phyloP scores from a whole-genome alignment of 306 rosid species.

The Adenanthera pavonina region DNA sequence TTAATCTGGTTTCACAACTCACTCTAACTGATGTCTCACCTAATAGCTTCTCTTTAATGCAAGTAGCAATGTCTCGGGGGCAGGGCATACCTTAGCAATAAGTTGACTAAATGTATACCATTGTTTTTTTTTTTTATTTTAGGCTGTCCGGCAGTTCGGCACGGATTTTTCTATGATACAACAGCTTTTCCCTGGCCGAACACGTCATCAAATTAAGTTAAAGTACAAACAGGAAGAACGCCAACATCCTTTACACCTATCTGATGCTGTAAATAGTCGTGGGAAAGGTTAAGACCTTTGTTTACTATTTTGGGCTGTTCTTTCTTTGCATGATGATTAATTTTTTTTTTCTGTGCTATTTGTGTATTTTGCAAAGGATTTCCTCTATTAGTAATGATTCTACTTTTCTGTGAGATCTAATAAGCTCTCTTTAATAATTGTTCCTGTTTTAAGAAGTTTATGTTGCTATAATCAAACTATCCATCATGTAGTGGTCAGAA shows the following conservation, averaged over 20 bases:
- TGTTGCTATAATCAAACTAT: not conserved
- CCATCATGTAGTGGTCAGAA: not conserved
- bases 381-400: not conserved
- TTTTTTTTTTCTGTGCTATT: not conserved
- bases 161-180: slow-evolving; percentile 80
- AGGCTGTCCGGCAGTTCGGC: slow-evolving; percentile 81
- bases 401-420: not conserved
- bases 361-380: not conserved
- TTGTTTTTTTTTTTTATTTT: not conserved
- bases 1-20: not conserved
- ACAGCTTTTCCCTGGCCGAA: slow-evolving; percentile 68
- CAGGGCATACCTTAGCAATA: slow-evolving; percentile 25
- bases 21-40: slow-evolving; percentile 9
- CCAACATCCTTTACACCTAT: slow-evolving; percentile 59
- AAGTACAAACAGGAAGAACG: slow-evolving; percentile 85
- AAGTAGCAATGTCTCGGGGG: slow-evolving; percentile 9
- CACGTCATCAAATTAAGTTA: slow-evolving; percentile 72
- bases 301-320: slow-evolving; percentile 29
- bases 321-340: slow-evolving; percentile 2
- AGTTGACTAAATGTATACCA: not conserved
- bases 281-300: slow-evolving; percentile 55
- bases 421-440: not conserved
- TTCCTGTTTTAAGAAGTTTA: not conserved
- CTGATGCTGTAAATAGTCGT: slow-evolving; percentile 63
- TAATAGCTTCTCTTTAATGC: slow-evolving; percentile 15